These are phyloP conservation scores for Schrenkiella parvula DNA, from an alignment of 345 rosid species.

Conservation along the genomic window DNA sequence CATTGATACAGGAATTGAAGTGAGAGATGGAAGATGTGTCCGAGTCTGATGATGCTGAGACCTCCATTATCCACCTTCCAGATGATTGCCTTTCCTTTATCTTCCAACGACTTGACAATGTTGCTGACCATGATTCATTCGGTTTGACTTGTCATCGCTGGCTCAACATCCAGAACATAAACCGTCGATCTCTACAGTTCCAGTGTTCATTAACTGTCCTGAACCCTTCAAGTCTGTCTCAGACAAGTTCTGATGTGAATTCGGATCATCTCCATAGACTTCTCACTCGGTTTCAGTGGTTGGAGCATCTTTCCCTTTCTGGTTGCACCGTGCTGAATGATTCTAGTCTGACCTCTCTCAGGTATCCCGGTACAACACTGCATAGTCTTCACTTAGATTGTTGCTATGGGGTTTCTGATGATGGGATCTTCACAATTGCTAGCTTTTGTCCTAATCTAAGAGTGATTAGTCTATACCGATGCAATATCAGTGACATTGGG, in stretches of 20 bases:
- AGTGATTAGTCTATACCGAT: constrained; percentile 55
- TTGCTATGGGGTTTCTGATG: constrained; percentile 58
- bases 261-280: constrained; percentile 50
- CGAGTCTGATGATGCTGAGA: constrained; percentile 15
- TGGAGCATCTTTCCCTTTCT: constrained; percentile 53
- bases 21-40: constrained; percentile 43
- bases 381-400: constrained; percentile 54
- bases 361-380: constrained; percentile 46
- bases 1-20: not conserved
- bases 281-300: constrained; percentile 62
- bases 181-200: constrained; percentile 51
- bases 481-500: constrained; percentile 52
- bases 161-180: constrained; percentile 58
- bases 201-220: constrained; percentile 44
- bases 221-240: constrained; percentile 35
- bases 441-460: constrained; percentile 48
- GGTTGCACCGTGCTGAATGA: constrained; percentile 61
- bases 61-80: constrained; percentile 52
- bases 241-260: constrained; percentile 25
- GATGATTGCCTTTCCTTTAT: constrained; percentile 72
- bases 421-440: constrained; percentile 47
- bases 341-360: constrained; percentile 45
- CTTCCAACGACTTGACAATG: constrained; percentile 45
- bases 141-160: constrained; percentile 68
- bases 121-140: constrained; percentile 60